Conservation (phyloP, 805 yeast species). For the Saccharomycopsis lassenensis region DNA sequence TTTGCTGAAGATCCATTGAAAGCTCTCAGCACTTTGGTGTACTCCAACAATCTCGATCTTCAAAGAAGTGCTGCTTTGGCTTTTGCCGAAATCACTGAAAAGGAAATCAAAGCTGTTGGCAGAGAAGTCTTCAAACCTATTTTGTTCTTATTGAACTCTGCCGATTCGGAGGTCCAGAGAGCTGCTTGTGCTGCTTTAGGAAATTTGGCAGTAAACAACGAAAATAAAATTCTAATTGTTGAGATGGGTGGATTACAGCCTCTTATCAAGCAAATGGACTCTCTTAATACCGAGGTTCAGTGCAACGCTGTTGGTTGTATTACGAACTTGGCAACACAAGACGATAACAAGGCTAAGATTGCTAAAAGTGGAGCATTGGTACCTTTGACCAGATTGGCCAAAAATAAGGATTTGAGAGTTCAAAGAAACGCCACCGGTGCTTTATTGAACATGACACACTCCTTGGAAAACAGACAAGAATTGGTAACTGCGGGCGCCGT, state of each 20-base stretch:
- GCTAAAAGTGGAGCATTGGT: slow-evolving; percentile 94
- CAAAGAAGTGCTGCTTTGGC: slow-evolving; percentile 97
- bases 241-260: slow-evolving; percentile 99
- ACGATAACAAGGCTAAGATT: slow-evolving; percentile 89
- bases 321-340: slow-evolving; percentile 95
- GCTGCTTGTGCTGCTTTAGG: slow-evolving; percentile 99
- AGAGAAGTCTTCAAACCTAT: slow-evolving; percentile 92
- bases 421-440: slow-evolving; percentile 99
- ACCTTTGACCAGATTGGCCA: slow-evolving; percentile 90
- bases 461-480: slow-evolving; percentile 92
- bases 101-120: slow-evolving; percentile 83
- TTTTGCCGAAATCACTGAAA: slow-evolving; percentile 96
- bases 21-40: slow-evolving; percentile 85
- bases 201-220: slow-evolving; percentile 94
- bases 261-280: slow-evolving; percentile 93
- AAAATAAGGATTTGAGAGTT: slow-evolving; percentile 87
- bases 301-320: slow-evolving; percentile 99
- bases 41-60: slow-evolving; percentile 87
- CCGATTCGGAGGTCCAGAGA: slow-evolving; percentile 91
- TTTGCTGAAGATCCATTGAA: slow-evolving; percentile 75
- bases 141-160: slow-evolving; percentile 69
- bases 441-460: slow-evolving; percentile 93
- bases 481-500: slow-evolving; percentile 97
- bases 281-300: slow-evolving; percentile 93
- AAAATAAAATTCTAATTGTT: slow-evolving; percentile 83